phyloP scores from a whole-genome alignment of 352 stramenopile genomes.

The Phytophthora fragariae region DNA sequence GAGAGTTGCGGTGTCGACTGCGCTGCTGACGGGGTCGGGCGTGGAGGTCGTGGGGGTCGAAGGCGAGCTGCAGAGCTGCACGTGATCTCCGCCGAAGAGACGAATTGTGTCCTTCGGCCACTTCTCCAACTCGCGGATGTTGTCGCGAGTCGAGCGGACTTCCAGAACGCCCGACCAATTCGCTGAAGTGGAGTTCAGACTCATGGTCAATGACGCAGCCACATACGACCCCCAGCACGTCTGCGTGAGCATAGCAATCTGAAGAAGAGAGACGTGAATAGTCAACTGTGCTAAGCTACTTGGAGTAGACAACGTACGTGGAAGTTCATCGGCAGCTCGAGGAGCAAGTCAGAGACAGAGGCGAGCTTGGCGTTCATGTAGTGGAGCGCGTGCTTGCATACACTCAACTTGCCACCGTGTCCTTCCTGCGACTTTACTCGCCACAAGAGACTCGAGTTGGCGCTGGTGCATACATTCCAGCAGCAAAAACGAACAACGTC shows the following conservation, averaged over 20 bases:
- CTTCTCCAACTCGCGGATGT: conserved; percentile 55
- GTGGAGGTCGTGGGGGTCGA: background rate
- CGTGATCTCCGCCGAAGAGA: conserved; percentile 48
- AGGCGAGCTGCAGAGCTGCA: conserved; percentile 27
- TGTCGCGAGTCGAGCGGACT: conserved; percentile 56
- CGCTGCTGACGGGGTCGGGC: background rate
- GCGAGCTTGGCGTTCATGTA: conserved; percentile 38
- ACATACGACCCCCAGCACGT: conserved; percentile 70
- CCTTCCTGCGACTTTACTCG: conserved; percentile 18
- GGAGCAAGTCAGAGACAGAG: conserved; percentile 51
- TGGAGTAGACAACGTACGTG: conserved; percentile 49
- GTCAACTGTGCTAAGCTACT: background rate
- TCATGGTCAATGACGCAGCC: conserved; percentile 55
- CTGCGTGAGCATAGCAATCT: conserved; percentile 72
- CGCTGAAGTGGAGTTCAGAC: conserved; percentile 15
- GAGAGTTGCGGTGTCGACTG: background rate
- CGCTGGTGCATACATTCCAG: conserved; percentile 1
- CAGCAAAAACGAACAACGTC: background rate
- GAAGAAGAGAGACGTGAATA: background rate
- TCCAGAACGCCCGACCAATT: conserved; percentile 57
- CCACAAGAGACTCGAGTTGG: conserved; percentile 19
- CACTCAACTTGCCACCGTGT: conserved; percentile 33
- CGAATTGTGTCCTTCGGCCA: conserved; percentile 42
- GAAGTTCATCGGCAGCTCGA: conserved; percentile 67
- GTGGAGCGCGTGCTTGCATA: conserved; percentile 51